These are phyloP conservation scores for Paecilomyces fulvus DNA, from an alignment of 2,329 filamentous ascomycete species.

Conservation along the genomic window DNA sequence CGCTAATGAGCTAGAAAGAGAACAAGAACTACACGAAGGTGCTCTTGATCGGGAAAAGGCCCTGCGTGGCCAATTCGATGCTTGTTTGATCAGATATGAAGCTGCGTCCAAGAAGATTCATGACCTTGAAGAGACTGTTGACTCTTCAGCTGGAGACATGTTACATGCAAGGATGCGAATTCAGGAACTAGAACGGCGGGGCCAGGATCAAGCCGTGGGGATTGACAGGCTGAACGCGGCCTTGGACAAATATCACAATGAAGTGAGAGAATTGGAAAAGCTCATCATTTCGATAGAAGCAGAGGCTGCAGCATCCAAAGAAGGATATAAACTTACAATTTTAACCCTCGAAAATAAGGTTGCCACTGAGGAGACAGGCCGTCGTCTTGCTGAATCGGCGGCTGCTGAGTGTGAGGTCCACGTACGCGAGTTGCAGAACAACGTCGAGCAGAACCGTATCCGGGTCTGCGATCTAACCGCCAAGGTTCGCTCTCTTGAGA, in stretches of 20 bases:
- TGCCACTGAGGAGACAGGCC: conserved; percentile 21
- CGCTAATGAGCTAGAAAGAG: conserved; percentile 23
- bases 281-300: conserved; percentile 35
- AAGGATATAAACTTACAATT: conserved; percentile 20
- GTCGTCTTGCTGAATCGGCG: conserved; percentile 26
- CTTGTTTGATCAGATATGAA: conserved; percentile 30
- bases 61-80: conserved; percentile 38
- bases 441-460: conserved; percentile 25
- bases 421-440: conserved; percentile 30
- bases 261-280: conserved; percentile 34
- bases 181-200: conserved; percentile 34
- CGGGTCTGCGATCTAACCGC: conserved; percentile 25
- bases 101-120: conserved; percentile 27
- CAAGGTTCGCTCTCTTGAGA: conserved; percentile 25
- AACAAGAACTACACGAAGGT: conserved; percentile 23
- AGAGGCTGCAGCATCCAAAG: conserved; percentile 22
- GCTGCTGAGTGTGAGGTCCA: conserved; percentile 24
- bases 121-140: conserved; percentile 30
- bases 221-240: conserved; percentile 35
- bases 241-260: conserved; percentile 35
- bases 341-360: conserved; percentile 27
- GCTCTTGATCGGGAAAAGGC: conserved; percentile 30
- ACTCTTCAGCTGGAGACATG: conserved; percentile 38
- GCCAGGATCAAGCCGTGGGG: conserved; percentile 31
- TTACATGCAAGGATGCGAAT: conserved; percentile 36